phyloP scores from a whole-genome alignment of 2,329 filamentous ascomycete genomes.

The Stachybotrys chlorohalonatus region DNA sequence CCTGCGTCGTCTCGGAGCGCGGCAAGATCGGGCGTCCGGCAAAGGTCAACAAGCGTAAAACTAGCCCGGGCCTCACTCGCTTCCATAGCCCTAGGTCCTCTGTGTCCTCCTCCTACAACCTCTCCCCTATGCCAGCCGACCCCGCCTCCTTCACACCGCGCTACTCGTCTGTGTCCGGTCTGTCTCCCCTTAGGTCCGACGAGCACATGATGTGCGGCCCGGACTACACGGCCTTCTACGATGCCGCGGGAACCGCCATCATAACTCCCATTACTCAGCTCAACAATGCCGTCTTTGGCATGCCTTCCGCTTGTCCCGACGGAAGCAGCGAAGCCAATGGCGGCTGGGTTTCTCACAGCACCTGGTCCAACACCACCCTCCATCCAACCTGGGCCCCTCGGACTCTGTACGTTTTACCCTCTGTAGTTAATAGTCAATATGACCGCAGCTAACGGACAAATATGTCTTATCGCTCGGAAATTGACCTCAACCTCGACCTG shows the following conservation, averaged over 20 bases:
- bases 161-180: background rate
- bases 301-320: background rate
- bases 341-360: slow-evolving; percentile 2
- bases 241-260: background rate
- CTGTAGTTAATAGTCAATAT: no score
- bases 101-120: slow-evolving; percentile 1
- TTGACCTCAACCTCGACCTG: background rate
- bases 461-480: background rate
- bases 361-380: slow-evolving; percentile 2
- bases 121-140: background rate
- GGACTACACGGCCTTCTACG: background rate
- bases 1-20: slow-evolving; percentile 7
- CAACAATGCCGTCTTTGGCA: background rate
- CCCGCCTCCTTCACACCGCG: slow-evolving; percentile 2
- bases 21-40: slow-evolving; percentile 8
- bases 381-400: slow-evolving; percentile 1
- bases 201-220: slow-evolving; percentile 1
- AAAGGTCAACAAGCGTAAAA: slow-evolving; percentile 5
- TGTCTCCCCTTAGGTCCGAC: slow-evolving; percentile 1
- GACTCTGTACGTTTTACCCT: slow-evolving; percentile 4
- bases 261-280: slow-evolving; percentile 2
- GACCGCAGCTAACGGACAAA: background rate
- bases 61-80: background rate
- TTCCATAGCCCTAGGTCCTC: background rate
- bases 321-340: slow-evolving; percentile 2